Conservation (phyloP, 352 stramenopile genomes). For the Globisporangium radiosum region DNA sequence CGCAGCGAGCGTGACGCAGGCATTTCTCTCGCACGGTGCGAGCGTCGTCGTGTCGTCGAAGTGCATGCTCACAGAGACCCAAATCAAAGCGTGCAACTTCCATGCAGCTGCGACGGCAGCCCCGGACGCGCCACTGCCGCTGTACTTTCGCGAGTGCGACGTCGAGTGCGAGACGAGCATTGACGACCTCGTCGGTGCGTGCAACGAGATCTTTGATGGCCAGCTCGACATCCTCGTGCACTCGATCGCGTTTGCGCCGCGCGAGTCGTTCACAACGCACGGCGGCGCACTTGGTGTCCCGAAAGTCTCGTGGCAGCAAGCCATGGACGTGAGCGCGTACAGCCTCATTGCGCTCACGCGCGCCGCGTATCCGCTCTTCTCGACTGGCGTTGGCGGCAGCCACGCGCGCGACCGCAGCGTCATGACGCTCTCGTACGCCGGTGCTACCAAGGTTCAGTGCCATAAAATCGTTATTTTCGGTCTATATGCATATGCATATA, state of each 20-base stretch:
- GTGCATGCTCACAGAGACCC: constrained; percentile 30
- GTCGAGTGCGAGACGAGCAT: constrained; percentile 60
- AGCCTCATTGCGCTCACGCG: constrained; percentile 83
- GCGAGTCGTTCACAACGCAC: constrained; percentile 52
- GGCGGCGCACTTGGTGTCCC: constrained; percentile 44
- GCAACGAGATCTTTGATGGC: constrained; percentile 34
- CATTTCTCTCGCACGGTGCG: constrained; percentile 56
- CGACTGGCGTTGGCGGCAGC: constrained; percentile 2
- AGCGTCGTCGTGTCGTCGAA: constrained; percentile 77
- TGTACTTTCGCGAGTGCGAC: constrained; percentile 69
- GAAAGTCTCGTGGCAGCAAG: constrained; percentile 57
- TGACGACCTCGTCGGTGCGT: constrained; percentile 36
- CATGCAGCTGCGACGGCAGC: constrained; percentile 14
- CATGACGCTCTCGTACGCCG: constrained; percentile 84
- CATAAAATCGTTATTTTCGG: background rate
- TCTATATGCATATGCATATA: no score
- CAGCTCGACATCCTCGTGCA: constrained; percentile 85
- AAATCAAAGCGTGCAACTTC: constrained; percentile 50
- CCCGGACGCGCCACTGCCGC: constrained; percentile 11
- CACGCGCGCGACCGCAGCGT: constrained; percentile 51
- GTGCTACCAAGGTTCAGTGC: constrained; percentile 39
- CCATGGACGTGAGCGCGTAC: constrained; percentile 85
- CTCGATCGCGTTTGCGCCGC: constrained; percentile 85
- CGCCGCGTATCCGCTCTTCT: constrained; percentile 53
- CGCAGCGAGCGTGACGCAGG: constrained; percentile 60